These are phyloP conservation scores for Trametes cubensis DNA, from an alignment of 768 basidiomycete genomes.

Conservation along the genomic window DNA sequence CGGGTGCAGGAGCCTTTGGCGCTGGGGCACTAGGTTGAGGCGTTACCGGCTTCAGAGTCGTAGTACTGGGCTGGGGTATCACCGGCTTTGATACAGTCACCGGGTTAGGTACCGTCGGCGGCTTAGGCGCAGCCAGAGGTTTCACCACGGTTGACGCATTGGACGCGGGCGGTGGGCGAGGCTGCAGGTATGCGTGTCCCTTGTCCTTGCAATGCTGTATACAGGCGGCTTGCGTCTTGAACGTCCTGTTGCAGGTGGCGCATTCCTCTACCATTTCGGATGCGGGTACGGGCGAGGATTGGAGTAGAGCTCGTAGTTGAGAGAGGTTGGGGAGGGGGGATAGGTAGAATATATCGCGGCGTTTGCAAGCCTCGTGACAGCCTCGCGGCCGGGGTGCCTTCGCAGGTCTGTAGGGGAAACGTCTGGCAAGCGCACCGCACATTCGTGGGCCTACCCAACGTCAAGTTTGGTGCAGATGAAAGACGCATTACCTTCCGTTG, in stretches of 20 bases:
- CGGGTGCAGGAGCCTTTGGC: not conserved
- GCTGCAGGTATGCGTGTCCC: not conserved
- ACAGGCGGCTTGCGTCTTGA: slow-evolving; percentile 7
- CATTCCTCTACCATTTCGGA: slow-evolving; percentile 8
- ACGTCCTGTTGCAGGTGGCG: slow-evolving; percentile 6
- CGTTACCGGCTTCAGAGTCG: too few relatives aligned
- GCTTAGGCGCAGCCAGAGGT: not conserved
- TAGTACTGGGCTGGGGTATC: not conserved
- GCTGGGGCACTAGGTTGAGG: not conserved
- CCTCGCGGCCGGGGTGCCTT: slow-evolving; percentile 3
- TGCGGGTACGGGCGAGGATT: not conserved
- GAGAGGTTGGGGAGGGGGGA: not conserved
- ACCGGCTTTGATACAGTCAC: not conserved
- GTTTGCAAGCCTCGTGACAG: slow-evolving; percentile 6
- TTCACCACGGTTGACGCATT: not conserved
- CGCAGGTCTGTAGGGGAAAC: not conserved
- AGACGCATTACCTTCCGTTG: not conserved
- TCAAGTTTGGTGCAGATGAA: not conserved
- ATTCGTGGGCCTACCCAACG: not conserved
- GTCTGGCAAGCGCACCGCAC: not conserved
- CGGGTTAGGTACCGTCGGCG: too few relatives aligned
- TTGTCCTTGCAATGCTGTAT: slow-evolving; percentile 21
- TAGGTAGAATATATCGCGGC: slow-evolving; percentile 1
- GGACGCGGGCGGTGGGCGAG: not conserved
- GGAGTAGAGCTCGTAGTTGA: not conserved